Conservation (phyloP, 352 stramenopile genomes). For the Phytophthora sp. region DNA sequence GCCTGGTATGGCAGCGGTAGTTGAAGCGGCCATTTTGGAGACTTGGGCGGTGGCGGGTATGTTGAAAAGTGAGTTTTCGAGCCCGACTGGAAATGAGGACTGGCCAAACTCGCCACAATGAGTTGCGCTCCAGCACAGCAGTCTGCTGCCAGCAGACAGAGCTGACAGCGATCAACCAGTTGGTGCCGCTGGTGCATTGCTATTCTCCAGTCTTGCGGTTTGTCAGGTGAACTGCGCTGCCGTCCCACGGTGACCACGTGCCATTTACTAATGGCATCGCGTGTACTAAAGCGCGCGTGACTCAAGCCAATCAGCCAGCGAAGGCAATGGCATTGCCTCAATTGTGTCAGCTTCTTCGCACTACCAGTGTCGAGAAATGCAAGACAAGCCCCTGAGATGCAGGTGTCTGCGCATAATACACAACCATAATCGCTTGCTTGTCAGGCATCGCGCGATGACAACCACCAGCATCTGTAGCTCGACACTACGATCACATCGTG, state of each 20-base stretch:
- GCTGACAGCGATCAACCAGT: constrained; percentile 12
- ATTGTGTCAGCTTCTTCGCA: constrained; percentile 7
- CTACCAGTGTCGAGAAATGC: constrained; percentile 14
- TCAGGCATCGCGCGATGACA: constrained; percentile 23
- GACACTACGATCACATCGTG: constrained; percentile 4
- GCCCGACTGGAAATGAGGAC: not conserved
- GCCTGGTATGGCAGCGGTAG: not conserved
- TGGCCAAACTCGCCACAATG: no score
- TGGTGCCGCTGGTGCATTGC: constrained; percentile 29
- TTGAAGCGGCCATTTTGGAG: constrained; percentile 9
- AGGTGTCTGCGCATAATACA: constrained; percentile 20
- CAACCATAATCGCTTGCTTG: constrained; percentile 14
- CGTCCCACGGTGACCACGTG: constrained; percentile 32
- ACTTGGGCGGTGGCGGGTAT: constrained; percentile 13
- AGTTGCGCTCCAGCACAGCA: no score
- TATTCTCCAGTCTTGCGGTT: constrained; percentile 36
- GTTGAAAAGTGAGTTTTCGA: constrained; percentile 19
- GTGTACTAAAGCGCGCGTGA: constrained; percentile 29
- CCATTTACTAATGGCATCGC: constrained; percentile 34
- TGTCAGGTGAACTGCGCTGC: constrained; percentile 21
- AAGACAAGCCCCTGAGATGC: constrained; percentile 17
- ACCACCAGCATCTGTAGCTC: not conserved
- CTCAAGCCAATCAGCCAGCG: constrained; percentile 29
- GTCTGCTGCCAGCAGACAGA: no score
- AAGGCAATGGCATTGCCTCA: constrained; percentile 11